Conservation (phyloP, 345 rosid genomes). For the Populus tremula region DNA sequence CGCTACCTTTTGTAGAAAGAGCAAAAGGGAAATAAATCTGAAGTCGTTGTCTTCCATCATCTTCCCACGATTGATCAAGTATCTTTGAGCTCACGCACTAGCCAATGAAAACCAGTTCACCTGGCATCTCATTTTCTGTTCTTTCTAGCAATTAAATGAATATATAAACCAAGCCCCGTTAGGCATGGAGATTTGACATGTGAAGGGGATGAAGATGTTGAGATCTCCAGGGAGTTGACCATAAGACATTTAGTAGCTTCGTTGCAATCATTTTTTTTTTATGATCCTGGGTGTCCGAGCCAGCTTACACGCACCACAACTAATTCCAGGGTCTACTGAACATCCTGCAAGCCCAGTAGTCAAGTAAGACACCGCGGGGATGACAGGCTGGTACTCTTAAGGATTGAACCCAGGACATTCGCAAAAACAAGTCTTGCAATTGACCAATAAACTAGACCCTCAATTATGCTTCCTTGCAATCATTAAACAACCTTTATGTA, state of each 20-base stretch:
- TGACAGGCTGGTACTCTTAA: no score
- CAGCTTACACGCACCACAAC: no score
- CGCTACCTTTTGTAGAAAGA: slow-evolving; percentile 17
- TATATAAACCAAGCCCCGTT: background rate
- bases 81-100: slow-evolving; percentile 9
- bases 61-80: background rate
- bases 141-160: slow-evolving; percentile 12
- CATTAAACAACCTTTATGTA: background rate
- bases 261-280: slow-evolving; percentile 1
- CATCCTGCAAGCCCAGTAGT: no score
- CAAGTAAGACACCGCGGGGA: no score
- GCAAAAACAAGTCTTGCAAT: no score
- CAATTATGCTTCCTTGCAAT: slow-evolving; percentile 4
- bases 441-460: no score
- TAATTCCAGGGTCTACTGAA: no score
- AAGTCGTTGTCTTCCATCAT: slow-evolving; percentile 19
- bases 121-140: slow-evolving; percentile 1
- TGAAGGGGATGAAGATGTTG: no score
- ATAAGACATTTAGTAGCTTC: background rate
- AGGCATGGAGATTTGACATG: background rate
- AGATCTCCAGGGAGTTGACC: background rate
- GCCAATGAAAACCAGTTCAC: background rate
- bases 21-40: slow-evolving; percentile 10
- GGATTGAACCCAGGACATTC: no score
- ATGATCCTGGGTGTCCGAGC: no score